phyloP scores from a whole-genome alignment of 164 flowering plant genomes.

The Protea cynaroides region DNA sequence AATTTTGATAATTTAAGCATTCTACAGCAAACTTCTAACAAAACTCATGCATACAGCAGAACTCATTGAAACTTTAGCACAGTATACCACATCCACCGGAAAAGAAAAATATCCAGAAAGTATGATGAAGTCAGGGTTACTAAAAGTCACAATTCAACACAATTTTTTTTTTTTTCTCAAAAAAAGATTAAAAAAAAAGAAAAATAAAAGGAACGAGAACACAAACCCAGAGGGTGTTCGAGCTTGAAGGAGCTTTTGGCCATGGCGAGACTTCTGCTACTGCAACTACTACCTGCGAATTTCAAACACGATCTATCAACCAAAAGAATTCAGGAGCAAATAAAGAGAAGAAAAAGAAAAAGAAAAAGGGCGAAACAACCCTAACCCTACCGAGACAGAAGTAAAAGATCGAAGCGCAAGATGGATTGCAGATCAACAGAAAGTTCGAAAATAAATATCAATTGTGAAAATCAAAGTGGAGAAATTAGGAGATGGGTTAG shows the following conservation, averaged over 20 bases:
- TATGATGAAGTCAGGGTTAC: neutral
- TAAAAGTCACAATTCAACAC: neutral
- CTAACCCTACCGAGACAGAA: conserved; percentile 6
- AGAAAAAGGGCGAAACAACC: neutral
- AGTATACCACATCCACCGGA: neutral
- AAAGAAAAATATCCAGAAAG: no score
- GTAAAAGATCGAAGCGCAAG: neutral
- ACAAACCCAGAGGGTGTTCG: conserved; percentile 65
- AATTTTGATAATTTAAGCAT: no score
- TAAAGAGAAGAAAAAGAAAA: neutral
- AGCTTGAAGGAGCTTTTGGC: conserved; percentile 64
- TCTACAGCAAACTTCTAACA: neutral
- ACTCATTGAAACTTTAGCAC: neutral
- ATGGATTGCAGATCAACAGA: neutral
- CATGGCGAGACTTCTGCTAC: conserved; percentile 25
- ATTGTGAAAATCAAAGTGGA: conserved; percentile 3
- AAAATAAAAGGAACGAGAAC: neutral
- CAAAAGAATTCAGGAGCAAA: neutral
- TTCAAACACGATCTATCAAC: conserved; percentile 7
- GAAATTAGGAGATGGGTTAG: neutral
- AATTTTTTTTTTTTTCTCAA: no score
- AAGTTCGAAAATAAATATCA: neutral
- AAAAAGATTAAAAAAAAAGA: neutral
- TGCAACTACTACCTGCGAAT: conserved; percentile 18
- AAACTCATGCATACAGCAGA: neutral